A percentile compares a stretch with the other conserved stretches of the same genome.
phyloP scores from a whole-genome alignment of 768 basidiomycete species.

The Hirschioporus abietinus region DNA sequence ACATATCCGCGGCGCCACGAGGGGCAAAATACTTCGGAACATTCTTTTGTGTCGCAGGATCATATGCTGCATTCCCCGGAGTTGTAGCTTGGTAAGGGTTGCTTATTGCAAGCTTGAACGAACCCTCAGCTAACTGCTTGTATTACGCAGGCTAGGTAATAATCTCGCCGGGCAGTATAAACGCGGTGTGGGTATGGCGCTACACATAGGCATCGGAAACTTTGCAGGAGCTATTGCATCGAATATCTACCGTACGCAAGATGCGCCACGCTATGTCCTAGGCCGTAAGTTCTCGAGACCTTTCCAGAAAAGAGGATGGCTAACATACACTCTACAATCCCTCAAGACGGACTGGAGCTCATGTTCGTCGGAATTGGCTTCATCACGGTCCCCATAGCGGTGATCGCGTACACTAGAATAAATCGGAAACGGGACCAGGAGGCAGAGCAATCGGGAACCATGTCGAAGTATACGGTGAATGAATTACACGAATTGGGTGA shows the following conservation, averaged over 20 bases:
- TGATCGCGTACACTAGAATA: conserved; percentile 48
- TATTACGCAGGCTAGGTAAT: conserved; percentile 48
- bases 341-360: conserved; percentile 52
- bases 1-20: conserved; percentile 45
- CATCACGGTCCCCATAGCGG: conserved; percentile 41
- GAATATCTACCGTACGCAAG: conserved; percentile 55
- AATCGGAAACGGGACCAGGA: conserved; percentile 45
- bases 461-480: conserved; percentile 16
- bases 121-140: background rate
- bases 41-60: conserved; percentile 62
- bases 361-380: conserved; percentile 68
- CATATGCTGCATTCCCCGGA: conserved; percentile 55
- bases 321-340: background rate
- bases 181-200: conserved; percentile 59
- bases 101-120: background rate
- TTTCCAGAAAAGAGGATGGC: background rate
- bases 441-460: conserved; percentile 14
- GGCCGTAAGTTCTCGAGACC: conserved; percentile 38
- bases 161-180: conserved; percentile 68
- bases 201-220: conserved; percentile 66
- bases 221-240: conserved; percentile 59
- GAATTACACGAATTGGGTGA: conserved; percentile 45
- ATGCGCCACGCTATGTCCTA: conserved; percentile 54
- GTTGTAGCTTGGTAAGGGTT: conserved; percentile 50
- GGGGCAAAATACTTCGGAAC: conserved; percentile 71